These are phyloP conservation scores for Babjeviella inositovora DNA, from an alignment of 805 yeast species.

Conservation along the genomic window DNA sequence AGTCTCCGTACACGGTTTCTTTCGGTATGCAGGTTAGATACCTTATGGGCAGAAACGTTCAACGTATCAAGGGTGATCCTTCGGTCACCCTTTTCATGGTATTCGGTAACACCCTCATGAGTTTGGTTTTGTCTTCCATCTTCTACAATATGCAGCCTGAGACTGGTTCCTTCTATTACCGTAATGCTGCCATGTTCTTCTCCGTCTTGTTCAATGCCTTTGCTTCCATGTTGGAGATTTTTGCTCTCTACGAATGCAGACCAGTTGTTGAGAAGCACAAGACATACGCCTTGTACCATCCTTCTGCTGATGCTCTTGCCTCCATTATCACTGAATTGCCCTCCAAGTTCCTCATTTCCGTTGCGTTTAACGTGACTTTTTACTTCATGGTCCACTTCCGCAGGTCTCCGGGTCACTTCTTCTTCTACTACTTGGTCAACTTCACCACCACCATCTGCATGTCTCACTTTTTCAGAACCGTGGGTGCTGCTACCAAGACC, in stretches of 20 bases:
- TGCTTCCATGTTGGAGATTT: conserved; percentile 5
- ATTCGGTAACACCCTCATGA: conserved; percentile 32
- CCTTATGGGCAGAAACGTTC: conserved; percentile 24
- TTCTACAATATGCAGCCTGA: conserved; percentile 28
- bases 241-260: conserved; percentile 3
- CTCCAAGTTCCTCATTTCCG: conserved; percentile 3
- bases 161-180: conserved; percentile 10
- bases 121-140: conserved; percentile 37
- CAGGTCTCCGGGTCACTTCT: conserved; percentile 3
- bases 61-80: conserved; percentile 33
- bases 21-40: conserved; percentile 33
- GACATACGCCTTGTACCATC: conserved; percentile 2
- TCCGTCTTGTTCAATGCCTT: neutral
- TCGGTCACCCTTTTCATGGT: conserved; percentile 23
- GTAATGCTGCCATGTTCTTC: conserved; percentile 2
- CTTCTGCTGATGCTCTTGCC: conserved; percentile 3
- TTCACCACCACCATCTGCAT: conserved; percentile 3
- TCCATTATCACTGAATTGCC: conserved; percentile 3
- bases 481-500: conserved; percentile 2
- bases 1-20: conserved; percentile 38
- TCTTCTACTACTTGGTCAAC: conserved; percentile 2
- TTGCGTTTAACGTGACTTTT: conserved; percentile 4
- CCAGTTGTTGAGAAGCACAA: conserved; percentile 3
- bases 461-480: conserved; percentile 2
- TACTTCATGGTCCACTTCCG: conserved; percentile 2